Conservation (phyloP, 108 stramenopile genomes). For the Cylindrotheca closterium region DNA sequence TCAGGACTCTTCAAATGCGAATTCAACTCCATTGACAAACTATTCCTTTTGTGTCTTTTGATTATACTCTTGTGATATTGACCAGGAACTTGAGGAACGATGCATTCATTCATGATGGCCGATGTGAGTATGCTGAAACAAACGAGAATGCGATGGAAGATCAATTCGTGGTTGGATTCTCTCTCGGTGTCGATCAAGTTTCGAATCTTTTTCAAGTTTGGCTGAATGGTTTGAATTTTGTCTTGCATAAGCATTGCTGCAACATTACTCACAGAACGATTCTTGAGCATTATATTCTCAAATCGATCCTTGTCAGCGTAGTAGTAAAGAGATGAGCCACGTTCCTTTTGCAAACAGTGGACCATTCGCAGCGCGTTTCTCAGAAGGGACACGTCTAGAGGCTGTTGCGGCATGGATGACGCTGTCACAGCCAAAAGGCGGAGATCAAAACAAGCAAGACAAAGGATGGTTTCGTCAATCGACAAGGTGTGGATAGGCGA, state of each 20-base stretch:
- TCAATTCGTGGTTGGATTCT: slow-evolving; percentile 3
- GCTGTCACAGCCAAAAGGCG: too few relatives aligned
- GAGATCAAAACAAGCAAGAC: too few relatives aligned
- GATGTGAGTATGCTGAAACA: slow-evolving; percentile 37
- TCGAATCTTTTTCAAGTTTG: slow-evolving; percentile 19
- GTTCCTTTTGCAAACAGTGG: slow-evolving; percentile 46
- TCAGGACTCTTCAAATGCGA: slow-evolving; percentile 4
- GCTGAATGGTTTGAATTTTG: neutral
- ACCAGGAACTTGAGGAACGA: slow-evolving; percentile 4
- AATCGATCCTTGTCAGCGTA: slow-evolving; percentile 11
- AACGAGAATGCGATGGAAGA: slow-evolving; percentile 35
- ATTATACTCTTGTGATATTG: slow-evolving; percentile 1
- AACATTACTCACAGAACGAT: slow-evolving; percentile 15
- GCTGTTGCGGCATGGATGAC: too few relatives aligned
- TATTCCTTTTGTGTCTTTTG: slow-evolving; percentile 7
- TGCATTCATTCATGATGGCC: slow-evolving; percentile 31
- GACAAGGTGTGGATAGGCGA: too few relatives aligned
- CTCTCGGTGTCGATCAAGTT: slow-evolving; percentile 15
- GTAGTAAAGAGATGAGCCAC: slow-evolving; percentile 39
- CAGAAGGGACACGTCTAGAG: slow-evolving; percentile 18
- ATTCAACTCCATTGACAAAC: slow-evolving; percentile 15
- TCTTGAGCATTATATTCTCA: slow-evolving; percentile 17
- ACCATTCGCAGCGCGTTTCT: slow-evolving; percentile 37
- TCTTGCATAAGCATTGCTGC: slow-evolving; percentile 4
- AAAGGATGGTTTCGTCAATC: too few relatives aligned